Base-by-base conservation (phyloP, 2,329 filamentous ascomycete species). In the Didymella sp. region DNA sequence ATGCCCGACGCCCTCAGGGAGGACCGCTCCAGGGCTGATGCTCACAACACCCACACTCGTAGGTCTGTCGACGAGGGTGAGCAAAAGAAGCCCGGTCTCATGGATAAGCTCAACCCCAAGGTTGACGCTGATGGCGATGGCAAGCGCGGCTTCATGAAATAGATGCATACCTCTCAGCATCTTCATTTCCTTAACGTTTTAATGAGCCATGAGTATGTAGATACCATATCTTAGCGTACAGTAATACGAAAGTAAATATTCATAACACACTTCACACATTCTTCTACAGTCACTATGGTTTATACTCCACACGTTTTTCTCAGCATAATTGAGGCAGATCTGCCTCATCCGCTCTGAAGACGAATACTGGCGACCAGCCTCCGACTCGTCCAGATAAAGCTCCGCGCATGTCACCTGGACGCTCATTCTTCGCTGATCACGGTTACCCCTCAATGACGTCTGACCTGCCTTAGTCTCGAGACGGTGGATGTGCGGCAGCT, bases 81-180 rank as follows among this genome's bases (percentile, higher is more conserved):
- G 37, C 45, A 57, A 30, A 56, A 49, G 31, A 84, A 84, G 74
- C 77, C 82, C 1, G 74, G 76, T 15, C 59, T 87, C 58, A 69
- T 83, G 72, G 78, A 85, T 54, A 82, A 80, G 68, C 57, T 86
- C 33, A 86, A 87, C 73, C 84, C 84, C 2, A 59, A 66, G 55
- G 60, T 75, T 37, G 83, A 86, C 64, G 60, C 83, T 25, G 77
- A 85, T 61, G 76, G 80, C 35, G 84, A 87, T 71, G 84, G 84
- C 56, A 84, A 85, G 77, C 73, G 75, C 25, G 84, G 83, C 2
- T 84, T 85, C 61, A 82, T 84, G 80, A 72, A 79, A 48, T 84
- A 79, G 63, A 63, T 61, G 25, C 27, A 2, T 2, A 8, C 4
- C 15, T 12, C 21, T 6, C 17, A 2, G 9, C 2, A 4, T 40